Conservation (phyloP, 768 basidiomycete genomes). For the Cyathus striatus region DNA sequence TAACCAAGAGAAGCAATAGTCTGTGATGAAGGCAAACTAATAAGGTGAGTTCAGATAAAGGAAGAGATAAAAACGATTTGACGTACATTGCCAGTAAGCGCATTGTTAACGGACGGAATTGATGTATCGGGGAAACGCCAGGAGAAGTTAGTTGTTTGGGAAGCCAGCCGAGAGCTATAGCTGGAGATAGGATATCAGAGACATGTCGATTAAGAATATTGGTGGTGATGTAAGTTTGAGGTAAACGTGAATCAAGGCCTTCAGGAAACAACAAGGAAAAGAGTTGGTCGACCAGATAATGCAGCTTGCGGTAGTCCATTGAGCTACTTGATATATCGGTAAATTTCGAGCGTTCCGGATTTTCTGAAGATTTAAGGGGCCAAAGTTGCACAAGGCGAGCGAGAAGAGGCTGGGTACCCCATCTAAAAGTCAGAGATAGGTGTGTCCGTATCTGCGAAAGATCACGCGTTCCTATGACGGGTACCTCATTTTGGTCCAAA, state of each 20-base stretch:
- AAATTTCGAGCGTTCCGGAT: constrained; percentile 21
- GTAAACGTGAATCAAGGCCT: constrained; percentile 39
- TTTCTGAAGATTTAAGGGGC: constrained; percentile 21
- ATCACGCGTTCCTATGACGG: constrained; percentile 63
- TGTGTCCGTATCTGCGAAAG: constrained; percentile 57
- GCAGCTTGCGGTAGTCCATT: constrained; percentile 40
- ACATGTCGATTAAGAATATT: constrained; percentile 52
- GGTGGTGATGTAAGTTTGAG: constrained; percentile 59
- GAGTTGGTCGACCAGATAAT: constrained; percentile 35
- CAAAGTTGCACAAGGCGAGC: constrained; percentile 33
- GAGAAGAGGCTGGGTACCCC: constrained; percentile 60
- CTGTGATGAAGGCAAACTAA: constrained; percentile 61
- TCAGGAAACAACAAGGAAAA: constrained; percentile 48
- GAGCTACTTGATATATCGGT: constrained; percentile 38
- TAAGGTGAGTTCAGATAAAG: constrained; percentile 3
- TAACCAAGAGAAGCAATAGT: constrained; percentile 60
- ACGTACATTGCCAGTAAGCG: constrained; percentile 62
- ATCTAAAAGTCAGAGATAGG: constrained; percentile 64
- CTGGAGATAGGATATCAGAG: constrained; percentile 52
- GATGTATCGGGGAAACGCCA: constrained; percentile 33
- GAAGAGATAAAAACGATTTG: constrained; percentile 7
- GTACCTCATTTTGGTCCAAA: constrained; percentile 8
- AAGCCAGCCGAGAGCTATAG: constrained; percentile 69
- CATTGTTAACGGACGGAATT: constrained; percentile 44
- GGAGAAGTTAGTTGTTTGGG: constrained; percentile 43